Evolutionary conservation across 2,329 filamentous ascomycete species (phyloP).

Genomic region (Verticillium klebahnii): DNA sequence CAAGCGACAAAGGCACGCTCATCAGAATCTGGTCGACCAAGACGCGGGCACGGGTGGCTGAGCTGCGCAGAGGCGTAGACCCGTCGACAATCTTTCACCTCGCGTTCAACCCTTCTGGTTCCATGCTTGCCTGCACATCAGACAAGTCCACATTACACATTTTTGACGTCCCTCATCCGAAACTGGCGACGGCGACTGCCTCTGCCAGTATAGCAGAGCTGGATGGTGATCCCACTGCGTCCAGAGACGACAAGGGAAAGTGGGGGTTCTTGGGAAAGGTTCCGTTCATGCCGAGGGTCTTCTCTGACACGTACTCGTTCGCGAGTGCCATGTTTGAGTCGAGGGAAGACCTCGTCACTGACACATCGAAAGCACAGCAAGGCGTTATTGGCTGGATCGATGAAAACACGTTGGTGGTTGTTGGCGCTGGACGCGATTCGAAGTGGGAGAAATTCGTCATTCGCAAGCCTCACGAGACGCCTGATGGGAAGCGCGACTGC

Average conservation of each 20-base stretch:
- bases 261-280: constrained; percentile 84
- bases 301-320: constrained; percentile 87
- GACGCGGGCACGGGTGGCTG: constrained; percentile 75
- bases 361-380: constrained; percentile 62
- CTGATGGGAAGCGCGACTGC: constrained; percentile 61
- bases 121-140: constrained; percentile 82
- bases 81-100: constrained; percentile 83
- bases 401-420: constrained; percentile 68
- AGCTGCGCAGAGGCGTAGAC: constrained; percentile 86
- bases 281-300: constrained; percentile 78
- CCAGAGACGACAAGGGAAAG: constrained; percentile 58
- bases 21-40: constrained; percentile 79
- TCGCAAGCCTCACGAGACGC: constrained; percentile 47
- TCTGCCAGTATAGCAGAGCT: constrained; percentile 10
- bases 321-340: constrained; percentile 77
- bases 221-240: constrained; percentile 16
- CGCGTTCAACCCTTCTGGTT: constrained; percentile 77
- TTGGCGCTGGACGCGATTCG: constrained; percentile 75
- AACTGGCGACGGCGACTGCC: constrained; percentile 26
- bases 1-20: constrained; percentile 86
- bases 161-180: constrained; percentile 72
- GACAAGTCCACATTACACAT: constrained; percentile 96
- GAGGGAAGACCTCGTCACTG: constrained; percentile 63
- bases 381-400: constrained; percentile 81
- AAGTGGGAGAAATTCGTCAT: constrained; percentile 86